Evolutionary conservation across 2,329 filamentous ascomycete genomes (phyloP), one percentile per base, ranked within the genome.

Genomic region (Pestalotiopsis sp.): DNA sequence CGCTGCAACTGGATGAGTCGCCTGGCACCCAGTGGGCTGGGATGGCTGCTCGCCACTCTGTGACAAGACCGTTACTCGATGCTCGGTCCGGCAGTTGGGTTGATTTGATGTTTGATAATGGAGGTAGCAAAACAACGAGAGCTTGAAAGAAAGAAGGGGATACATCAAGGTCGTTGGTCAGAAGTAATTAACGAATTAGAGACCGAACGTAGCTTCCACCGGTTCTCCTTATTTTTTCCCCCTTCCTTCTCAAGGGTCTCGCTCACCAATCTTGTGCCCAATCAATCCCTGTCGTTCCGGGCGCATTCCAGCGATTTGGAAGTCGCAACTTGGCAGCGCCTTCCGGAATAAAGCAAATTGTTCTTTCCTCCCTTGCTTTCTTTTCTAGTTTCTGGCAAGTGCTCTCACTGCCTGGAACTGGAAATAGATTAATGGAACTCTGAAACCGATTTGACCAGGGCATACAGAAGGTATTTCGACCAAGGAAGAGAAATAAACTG

Each of bases 261-360:
- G 14, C 59, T 39, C 25, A 36, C 31, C 31, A 36, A 14, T 39
- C 31, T 62, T 62, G 27, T 23, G 14, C 57, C 57, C 25, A 23
- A 59, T 59, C 25, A 23, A 59, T 59, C 57, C 59, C 25, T 38
- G 27, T 36, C 45, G 52, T 58, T 67, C 41, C 65, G 23, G 60
- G 65, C 57, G 65, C 60, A 60, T 61, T 60, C 65, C 65, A 49
- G 17, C 27, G 23, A 60, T 67, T 41, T 20, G 55, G 65, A 58
- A 66, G 36, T 55, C n/a, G 27, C 58, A 61, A 60, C 49, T 57
- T 65, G 41, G 45, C 45, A 20, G 20, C 45, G 45, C 45, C 45
- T 52, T 52, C 45, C 45, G 45, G 45, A 52, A 52, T 52, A 52
- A n/a, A 52, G 45, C 17, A 52, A 52, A 52, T 27, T 52, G 45